These are phyloP conservation scores for Dendrostoma leiphaemia DNA, from an alignment of 2,329 filamentous ascomycete species.

Conservation along the genomic window DNA sequence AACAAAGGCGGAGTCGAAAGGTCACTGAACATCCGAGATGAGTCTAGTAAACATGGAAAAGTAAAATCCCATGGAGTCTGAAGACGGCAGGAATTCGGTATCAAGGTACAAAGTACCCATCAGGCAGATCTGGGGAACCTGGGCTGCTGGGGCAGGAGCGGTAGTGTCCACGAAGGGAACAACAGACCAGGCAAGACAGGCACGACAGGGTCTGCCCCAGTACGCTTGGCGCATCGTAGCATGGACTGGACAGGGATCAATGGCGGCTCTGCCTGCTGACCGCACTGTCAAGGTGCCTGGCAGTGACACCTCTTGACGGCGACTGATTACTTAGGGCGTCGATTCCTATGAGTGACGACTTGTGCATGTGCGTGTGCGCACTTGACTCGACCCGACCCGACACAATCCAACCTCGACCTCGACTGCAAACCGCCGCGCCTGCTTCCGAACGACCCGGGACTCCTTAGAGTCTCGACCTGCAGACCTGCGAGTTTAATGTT, in stretches of 20 bases:
- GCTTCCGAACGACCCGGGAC: neutral
- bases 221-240: neutral
- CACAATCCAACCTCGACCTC: neutral
- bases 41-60: neutral
- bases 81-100: neutral
- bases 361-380: neutral
- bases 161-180: slow-evolving; percentile 13
- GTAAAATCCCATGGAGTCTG: too few species aligned
- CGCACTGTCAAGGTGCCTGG: neutral
- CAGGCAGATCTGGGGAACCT: neutral
- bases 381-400: neutral
- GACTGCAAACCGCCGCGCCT: neutral
- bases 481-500: neutral
- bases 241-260: neutral
- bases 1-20: too few species aligned
- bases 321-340: too few species aligned
- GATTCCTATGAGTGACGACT: neutral
- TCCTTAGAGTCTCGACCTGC: neutral
- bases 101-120: neutral
- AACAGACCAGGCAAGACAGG: too few species aligned
- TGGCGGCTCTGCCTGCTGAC: slow-evolving; percentile 4
- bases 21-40: neutral
- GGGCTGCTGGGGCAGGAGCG: neutral
- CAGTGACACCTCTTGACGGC: neutral
- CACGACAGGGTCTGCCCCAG: neutral